Evolutionary conservation across 441 rosid species (phyloP).

Genomic region (Adansonia grandidieri): DNA sequence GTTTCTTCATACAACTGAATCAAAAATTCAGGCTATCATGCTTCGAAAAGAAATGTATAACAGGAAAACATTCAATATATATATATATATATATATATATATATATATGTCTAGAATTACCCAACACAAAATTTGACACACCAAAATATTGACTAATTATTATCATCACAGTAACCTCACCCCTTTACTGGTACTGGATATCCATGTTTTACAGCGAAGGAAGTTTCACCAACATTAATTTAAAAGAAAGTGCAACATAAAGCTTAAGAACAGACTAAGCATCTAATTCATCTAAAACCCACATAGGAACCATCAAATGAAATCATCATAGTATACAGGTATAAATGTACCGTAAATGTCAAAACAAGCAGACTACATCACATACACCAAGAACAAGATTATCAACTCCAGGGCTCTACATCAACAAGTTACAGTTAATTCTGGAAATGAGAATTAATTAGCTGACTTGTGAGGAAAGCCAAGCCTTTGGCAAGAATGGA

Average conservation of each 20-base stretch:
- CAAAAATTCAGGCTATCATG: background rate
- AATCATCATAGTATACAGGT: slow-evolving; percentile 10
- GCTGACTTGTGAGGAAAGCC: background rate
- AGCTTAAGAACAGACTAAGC: background rate
- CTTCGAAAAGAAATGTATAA: background rate
- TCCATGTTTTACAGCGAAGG: background rate
- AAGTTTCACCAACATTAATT: background rate
- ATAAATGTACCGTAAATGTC: background rate
- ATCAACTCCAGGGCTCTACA: background rate
- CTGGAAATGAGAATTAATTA: slow-evolving; percentile 12
- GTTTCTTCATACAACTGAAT: background rate
- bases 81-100: background rate
- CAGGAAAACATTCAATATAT: background rate
- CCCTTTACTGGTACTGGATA: background rate
- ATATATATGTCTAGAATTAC: background rate
- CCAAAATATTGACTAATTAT: background rate
- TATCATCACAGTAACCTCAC: background rate
- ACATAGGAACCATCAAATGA: background rate
- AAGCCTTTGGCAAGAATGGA: background rate
- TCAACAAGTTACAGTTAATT: background rate
- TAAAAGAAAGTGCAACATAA: background rate
- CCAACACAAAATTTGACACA: background rate
- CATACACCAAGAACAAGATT: background rate
- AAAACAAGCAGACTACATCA: background rate
- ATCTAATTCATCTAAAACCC: background rate